These are phyloP conservation scores for Acer campestre DNA, from an alignment of 345 rosid species.

Conservation along the genomic window DNA sequence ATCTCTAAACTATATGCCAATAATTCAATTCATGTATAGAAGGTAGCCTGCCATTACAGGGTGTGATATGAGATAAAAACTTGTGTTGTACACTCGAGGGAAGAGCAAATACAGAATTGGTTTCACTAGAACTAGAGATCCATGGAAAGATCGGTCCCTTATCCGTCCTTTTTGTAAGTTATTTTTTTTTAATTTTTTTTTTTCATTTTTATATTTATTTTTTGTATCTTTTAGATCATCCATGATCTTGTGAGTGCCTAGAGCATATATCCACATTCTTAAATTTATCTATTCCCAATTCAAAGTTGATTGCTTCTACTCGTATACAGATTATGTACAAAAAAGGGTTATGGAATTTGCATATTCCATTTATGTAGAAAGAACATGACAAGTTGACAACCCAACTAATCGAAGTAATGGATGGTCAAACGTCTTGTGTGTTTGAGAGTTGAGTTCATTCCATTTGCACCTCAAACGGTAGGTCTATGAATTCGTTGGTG, in stretches of 20 bases:
- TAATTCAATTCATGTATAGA: constrained; percentile 46
- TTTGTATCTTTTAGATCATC: constrained; percentile 13
- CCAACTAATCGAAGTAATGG: not conserved
- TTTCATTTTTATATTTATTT: not conserved
- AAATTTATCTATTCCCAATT: constrained; percentile 16
- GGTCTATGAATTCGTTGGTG: not conserved
- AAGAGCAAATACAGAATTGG: constrained; percentile 33
- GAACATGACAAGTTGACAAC: not conserved
- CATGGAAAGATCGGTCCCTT: constrained; percentile 36
- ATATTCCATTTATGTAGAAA: not conserved
- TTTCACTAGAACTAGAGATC: constrained; percentile 21
- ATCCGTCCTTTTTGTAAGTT: constrained; percentile 12
- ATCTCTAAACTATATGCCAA: constrained; percentile 31
- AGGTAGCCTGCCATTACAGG: constrained; percentile 45
- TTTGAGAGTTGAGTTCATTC: not conserved
- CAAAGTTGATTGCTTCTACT: constrained; percentile 1
- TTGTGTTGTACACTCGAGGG: constrained; percentile 29
- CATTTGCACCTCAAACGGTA: not conserved
- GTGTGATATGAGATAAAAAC: constrained; percentile 14
- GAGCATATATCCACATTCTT: constrained; percentile 20
- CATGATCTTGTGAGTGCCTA: constrained; percentile 21
- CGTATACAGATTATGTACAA: too few relatives aligned
- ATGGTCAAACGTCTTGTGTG: not conserved
- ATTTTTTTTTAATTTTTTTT: not conserved
- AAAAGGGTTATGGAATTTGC: not conserved